Evolutionary conservation across 2,329 filamentous ascomycete species (phyloP).

Genomic region (Colletotrichum abscissum): DNA sequence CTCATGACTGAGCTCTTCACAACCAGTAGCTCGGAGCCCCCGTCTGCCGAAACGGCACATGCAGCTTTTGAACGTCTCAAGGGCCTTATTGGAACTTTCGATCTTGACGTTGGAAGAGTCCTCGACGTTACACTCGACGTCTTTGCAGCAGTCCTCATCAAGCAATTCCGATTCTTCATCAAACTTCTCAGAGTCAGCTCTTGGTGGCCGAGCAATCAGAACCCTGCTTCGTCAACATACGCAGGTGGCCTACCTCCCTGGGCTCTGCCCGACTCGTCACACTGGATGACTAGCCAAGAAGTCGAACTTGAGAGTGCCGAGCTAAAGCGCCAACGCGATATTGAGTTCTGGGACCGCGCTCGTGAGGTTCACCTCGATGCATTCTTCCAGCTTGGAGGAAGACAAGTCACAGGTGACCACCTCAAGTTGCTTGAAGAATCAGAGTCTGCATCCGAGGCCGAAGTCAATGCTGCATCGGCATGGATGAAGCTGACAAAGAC

Average conservation of each 20-base stretch:
- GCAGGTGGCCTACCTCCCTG: constrained; percentile 82
- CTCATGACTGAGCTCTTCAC: constrained; percentile 96
- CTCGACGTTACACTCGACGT: constrained; percentile 96
- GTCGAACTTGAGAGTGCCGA: constrained; percentile 70
- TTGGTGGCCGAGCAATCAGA: constrained; percentile 87
- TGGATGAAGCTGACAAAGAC: constrained; percentile 88
- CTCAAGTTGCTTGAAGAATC: constrained; percentile 57
- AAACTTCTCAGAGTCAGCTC: constrained; percentile 92
- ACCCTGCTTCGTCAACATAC: constrained; percentile 54
- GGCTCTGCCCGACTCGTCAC: constrained; percentile 79
- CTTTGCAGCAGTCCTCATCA: constrained; percentile 92
- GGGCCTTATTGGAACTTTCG: constrained; percentile 94
- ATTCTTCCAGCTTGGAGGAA: constrained; percentile 88
- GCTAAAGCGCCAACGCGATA: constrained; percentile 74
- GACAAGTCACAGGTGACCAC: constrained; percentile 71
- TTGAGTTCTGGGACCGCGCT: constrained; percentile 84
- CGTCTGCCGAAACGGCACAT: constrained; percentile 80
- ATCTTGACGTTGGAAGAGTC: constrained; percentile 94
- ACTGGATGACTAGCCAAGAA: constrained; percentile 74
- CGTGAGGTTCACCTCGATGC: constrained; percentile 80
- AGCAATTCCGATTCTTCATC: constrained; percentile 93
- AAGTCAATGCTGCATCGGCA: constrained; percentile 68
- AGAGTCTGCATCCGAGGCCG: constrained; percentile 54
- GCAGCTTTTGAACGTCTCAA: constrained; percentile 93
- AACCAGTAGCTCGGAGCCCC: constrained; percentile 79